These are phyloP conservation scores for Plasmodium ovale DNA, from an alignment of 169 alveolate genomes.

Conservation along the genomic window DNA sequence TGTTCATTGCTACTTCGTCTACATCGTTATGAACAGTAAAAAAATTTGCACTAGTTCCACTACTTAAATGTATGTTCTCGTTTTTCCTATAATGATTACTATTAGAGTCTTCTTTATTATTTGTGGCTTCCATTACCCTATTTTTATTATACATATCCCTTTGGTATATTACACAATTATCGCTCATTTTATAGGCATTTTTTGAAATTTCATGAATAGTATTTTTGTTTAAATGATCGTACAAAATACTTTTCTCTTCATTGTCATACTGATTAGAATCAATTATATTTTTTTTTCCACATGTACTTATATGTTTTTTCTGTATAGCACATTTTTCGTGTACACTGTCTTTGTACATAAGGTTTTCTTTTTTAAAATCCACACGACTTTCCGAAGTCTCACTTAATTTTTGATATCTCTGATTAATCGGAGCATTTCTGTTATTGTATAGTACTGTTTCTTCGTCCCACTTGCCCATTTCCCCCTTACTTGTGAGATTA, in stretches of 20 bases:
- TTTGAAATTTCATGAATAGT: constrained; percentile 2
- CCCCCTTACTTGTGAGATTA: not conserved
- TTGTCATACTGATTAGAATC: not conserved
- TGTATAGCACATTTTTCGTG: constrained; percentile 13
- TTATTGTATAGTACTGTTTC: not conserved
- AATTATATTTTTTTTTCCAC: not conserved
- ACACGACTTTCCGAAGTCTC: not conserved
- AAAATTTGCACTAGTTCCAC: not conserved
- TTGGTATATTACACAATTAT: constrained; percentile 15
- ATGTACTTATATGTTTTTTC: not conserved
- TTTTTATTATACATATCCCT: constrained; percentile 22
- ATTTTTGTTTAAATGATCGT: not conserved
- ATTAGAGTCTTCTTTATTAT: not conserved
- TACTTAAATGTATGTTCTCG: not conserved
- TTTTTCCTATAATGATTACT: not conserved
- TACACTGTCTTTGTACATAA: not conserved
- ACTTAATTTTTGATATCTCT: not conserved
- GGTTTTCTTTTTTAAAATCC: constrained; percentile 1
- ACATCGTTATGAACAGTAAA: not conserved
- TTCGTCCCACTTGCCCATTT: not conserved
- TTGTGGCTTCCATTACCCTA: not conserved
- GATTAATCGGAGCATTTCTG: not conserved
- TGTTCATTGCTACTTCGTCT: not conserved
- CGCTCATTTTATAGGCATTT: not conserved
- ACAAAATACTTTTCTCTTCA: not conserved